Base-by-base conservation (phyloP, 2,329 filamentous ascomycete species). In the Aulographum hederae region DNA sequence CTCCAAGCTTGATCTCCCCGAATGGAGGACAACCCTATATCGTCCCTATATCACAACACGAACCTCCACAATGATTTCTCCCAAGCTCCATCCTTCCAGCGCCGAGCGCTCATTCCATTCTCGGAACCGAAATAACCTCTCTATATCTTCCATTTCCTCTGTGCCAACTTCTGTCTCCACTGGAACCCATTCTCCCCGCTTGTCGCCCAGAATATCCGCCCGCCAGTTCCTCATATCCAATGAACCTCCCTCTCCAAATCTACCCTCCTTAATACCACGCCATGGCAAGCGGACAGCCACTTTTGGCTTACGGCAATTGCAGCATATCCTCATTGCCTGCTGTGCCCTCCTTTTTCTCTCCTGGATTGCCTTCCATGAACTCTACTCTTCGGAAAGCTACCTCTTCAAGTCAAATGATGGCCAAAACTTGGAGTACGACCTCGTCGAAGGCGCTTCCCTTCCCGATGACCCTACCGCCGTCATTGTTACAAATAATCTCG, bases 381-480 rank as follows among this genome's bases (percentile, higher is more conserved):
- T 53, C 20, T 52, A 47, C 32, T 30, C 20, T 21, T 6, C 8
- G 8, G 8, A 6, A 17, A 6, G 29, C 8, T 6, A 6, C 11
- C 19, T 14, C 6, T 18, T 8, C 29, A 6, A 31, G 18, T 20
- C 11, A 11, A n/a, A n/a, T n/a, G 8, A 10, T 17, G 10, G 8
- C 6, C 8, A 39, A 32, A n/a, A 32, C 6, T 6, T n/a, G 16
- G 56, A 69, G 31, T 75, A 71, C 47, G 73, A 80, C 43, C 72
- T 80, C 62, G 65, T 78, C 5, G 68, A 64, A 23, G 70, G 70
- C 37, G 65, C 72, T 37, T 59, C 60, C 26, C 51, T 82, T n/a
- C 78, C 79, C 0, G 64, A 75, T 18, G 72, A 78, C 38, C 74
- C 80, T 0, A 77, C 75, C 1, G 77, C 79, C 0, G 63, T 89